Evolutionary conservation across 257 asterid genomes (phyloP), one percentile per base, ranked within the genome.

Genomic region (Penstemon newberryi): DNA sequence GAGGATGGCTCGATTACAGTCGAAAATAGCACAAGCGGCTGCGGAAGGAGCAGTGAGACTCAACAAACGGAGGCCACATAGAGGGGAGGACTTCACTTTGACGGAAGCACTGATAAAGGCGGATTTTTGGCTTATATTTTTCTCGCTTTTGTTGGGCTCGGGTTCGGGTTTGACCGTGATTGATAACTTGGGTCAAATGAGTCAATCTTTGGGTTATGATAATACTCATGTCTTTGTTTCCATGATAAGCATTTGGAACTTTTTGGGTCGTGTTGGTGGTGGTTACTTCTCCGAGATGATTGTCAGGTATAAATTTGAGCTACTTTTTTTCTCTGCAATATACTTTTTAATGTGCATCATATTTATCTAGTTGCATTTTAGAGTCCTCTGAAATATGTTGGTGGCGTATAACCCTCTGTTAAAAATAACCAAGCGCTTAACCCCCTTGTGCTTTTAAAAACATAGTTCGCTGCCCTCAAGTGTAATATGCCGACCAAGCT

Each of bases 121-220:
- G 0, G 91, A 83, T 76, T 74, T 85, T 45, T 83, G 91, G 91
- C 84, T 87, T 46, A 76, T 87, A 33, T 85, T 83, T 69, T 74
- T 87, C 83, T 87, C 94, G 5, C 67, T 87, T 63, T 62, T 87
- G 47, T 72, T 85, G 7, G 91, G 87, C 9, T 85, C 90, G 0
- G 91, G 91, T 37, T 84, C 94, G 10, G 90, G 90, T 53, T 75
- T 87, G 80, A 81, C 87, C 0, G 89, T 83, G 67, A 87, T 87
- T 1, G 90, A 87, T 70, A 87, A 85, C 60, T 70, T 87, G 77
- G 91, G 91, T 5, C 89, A 84, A 62, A 84, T 87, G 89, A 79
- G 84, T 13, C 81, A 82, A 74, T 82, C 94, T 18, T 73, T 83
- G 63, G 91, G 91, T 47, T 87, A 81, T 3, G 74, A 81, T 0